Base-by-base conservation (phyloP, 2,329 filamentous ascomycete species). In the Stagonosporopsis vannaccii region DNA sequence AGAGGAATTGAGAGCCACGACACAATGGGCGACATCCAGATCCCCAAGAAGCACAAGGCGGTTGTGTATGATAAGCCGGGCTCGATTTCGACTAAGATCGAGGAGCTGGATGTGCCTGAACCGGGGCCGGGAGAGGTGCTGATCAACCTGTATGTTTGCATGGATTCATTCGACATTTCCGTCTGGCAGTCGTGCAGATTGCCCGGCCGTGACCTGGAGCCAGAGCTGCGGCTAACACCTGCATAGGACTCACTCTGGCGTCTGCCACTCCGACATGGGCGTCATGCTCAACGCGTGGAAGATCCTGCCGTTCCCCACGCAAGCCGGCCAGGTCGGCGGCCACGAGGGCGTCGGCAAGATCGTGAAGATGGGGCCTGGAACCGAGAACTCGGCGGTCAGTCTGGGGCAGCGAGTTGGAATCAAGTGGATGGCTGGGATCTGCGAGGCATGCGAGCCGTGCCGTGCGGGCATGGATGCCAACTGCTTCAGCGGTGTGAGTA, bases 341-440 rank as follows among this genome's bases (percentile, higher is more conserved):
- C 88, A 90, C 67, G 88, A 90, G 74, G 88, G 88, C 17, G 84
- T 90, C 1, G 86, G 86, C 37, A 82, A 82, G 48, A 79, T 90
- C 28, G 86, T 88, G 37, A 87, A 88, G 69, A 78, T 90, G 58
- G 88, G 88, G 0, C 79, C 86, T 0, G 85, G 84, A 7, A 79
- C 83, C 19, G 84, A 87, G 46, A 71, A 66, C 33, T 78, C 82
- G 1, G 80, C 79, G 5, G 77, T 90, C 32, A 87, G 87, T 64
- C 67, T 89, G n/a, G 87, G 87, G 5, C 84, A 90, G 63, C 80
- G 87, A 7, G 88, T 90, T 8, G 88, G 88, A 13, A 84, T 91
- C 69, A 91, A 91, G 74, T 90, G 87, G 86, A 77, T 89, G 56
- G 77, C 83, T 15, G 81, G 75, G 28, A 82, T 83, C 23, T 89